These are phyloP conservation scores for Pharus latifolius DNA, from an alignment of 176 grass and related monocot species.

Conservation along the genomic window DNA sequence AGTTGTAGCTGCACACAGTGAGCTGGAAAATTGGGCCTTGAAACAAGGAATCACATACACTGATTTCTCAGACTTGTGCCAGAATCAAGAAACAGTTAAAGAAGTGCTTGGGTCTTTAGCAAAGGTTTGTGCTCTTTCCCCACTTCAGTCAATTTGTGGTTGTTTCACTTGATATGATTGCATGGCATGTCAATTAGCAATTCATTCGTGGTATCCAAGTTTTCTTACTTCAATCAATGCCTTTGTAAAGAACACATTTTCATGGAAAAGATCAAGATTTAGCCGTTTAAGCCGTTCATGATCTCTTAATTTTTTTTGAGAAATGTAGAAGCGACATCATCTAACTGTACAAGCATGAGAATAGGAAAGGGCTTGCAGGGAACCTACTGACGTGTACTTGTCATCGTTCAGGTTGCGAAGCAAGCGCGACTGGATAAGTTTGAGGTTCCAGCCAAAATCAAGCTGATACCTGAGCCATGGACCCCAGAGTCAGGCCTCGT, in stretches of 20 bases:
- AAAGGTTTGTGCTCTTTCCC: constrained; percentile 49
- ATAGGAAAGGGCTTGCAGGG: background rate
- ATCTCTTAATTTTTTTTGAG: background rate
- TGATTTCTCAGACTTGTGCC: constrained; percentile 61
- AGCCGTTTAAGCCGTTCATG: background rate
- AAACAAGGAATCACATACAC: constrained; percentile 48
- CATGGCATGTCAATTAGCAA: background rate
- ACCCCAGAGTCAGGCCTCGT: constrained; percentile 48
- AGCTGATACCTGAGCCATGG: constrained; percentile 41
- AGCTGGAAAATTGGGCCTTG: constrained; percentile 67
- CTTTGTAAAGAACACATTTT: background rate
- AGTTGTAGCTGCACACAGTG: constrained; percentile 42
- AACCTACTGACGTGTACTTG: background rate
- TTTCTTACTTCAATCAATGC: background rate
- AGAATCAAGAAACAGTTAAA: constrained; percentile 69
- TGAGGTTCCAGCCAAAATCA: constrained; percentile 56
- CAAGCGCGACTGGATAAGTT: constrained; percentile 69
- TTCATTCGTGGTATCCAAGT: too few relatives aligned
- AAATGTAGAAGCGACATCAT: background rate
- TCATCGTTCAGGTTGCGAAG: constrained; percentile 47
- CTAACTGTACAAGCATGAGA: background rate
- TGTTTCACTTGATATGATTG: background rate
- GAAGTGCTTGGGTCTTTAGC: constrained; percentile 68
- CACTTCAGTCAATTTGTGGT: background rate
- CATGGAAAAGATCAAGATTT: background rate